Evolutionary conservation across 495 filamentous ascomycete species (phyloP).

Genomic region (Bathelium albidoporum): DNA sequence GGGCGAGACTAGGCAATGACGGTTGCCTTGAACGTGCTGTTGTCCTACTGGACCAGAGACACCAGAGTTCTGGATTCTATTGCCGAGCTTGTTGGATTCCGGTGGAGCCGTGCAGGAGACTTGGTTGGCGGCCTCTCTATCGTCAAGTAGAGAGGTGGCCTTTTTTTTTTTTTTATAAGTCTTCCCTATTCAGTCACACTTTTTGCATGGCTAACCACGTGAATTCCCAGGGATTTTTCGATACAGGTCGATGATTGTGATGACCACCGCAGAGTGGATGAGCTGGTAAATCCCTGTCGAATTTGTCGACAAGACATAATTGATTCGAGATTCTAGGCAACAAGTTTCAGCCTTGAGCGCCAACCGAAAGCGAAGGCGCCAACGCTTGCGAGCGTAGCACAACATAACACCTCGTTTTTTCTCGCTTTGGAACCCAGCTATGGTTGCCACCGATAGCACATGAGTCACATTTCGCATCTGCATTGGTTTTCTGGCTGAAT

Average conservation of each 20-base stretch:
- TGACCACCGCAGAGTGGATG: background rate
- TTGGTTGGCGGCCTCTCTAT: background rate
- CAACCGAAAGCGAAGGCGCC: too few relatives aligned
- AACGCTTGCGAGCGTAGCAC: too few relatives aligned
- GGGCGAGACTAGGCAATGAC: background rate
- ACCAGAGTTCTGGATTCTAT: background rate
- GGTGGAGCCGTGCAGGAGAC: background rate
- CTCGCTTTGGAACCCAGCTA: too few relatives aligned
- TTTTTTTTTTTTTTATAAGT: slow-evolving; percentile 7
- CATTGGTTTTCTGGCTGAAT: too few relatives aligned
- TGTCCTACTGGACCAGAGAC: background rate
- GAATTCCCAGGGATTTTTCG: background rate
- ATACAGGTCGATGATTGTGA: background rate
- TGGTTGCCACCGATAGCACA: too few relatives aligned
- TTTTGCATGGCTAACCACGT: background rate
- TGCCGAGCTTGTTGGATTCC: background rate
- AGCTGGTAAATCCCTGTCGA: too few relatives aligned
- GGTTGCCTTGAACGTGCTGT: background rate
- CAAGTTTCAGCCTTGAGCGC: too few relatives aligned
- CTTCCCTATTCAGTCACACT: background rate
- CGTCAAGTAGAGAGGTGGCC: background rate
- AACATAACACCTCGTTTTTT: too few relatives aligned
- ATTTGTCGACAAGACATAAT: too few relatives aligned
- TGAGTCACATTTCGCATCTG: too few relatives aligned
- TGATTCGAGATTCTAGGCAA: too few relatives aligned